A percentile compares a stretch with the other conserved stretches of the same genome.
phyloP scores from a whole-genome alignment of 768 basidiomycete species.

The Cystofilobasidium ferigula region DNA sequence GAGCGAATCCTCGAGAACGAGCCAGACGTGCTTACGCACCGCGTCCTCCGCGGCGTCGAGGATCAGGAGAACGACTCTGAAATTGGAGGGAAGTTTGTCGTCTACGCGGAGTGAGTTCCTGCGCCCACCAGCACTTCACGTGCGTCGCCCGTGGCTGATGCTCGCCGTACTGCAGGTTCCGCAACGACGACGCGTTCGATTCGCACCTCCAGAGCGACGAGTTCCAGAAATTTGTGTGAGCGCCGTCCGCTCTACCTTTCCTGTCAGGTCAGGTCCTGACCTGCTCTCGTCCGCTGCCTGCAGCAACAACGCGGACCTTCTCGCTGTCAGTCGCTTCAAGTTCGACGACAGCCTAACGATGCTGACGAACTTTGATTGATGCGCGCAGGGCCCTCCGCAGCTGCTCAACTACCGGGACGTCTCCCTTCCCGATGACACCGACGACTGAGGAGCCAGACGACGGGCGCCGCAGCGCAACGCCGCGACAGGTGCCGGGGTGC shows the following conservation, averaged over 20 bases:
- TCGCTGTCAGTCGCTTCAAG: neutral
- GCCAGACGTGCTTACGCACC: slow-evolving; percentile 13
- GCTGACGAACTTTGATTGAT: no score
- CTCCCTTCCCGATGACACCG: neutral
- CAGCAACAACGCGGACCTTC: neutral
- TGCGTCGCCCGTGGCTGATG: no score
- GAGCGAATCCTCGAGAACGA: slow-evolving; percentile 14
- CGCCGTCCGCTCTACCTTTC: neutral
- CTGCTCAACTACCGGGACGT: neutral
- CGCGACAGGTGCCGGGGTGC: no score
- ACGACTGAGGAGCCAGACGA: neutral
- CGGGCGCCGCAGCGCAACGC: no score
- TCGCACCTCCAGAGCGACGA: slow-evolving; percentile 6
- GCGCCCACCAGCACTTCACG: neutral
- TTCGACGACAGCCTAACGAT: no score
- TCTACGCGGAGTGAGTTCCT: slow-evolving; percentile 18
- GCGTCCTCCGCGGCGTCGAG: slow-evolving; percentile 17
- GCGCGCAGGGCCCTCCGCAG: neutral
- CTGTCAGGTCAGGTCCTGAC: neutral
- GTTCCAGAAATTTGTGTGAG: slow-evolving; percentile 13
- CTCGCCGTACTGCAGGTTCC: neutral
- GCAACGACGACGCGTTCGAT: slow-evolving; percentile 19
- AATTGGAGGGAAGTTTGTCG: slow-evolving; percentile 11
- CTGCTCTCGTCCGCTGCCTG: neutral
- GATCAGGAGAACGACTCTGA: slow-evolving; percentile 7